These are phyloP conservation scores for Mortierella antarctica DNA, from an alignment of 192 early-diverging fungal genomes.

Conservation along the genomic window DNA sequence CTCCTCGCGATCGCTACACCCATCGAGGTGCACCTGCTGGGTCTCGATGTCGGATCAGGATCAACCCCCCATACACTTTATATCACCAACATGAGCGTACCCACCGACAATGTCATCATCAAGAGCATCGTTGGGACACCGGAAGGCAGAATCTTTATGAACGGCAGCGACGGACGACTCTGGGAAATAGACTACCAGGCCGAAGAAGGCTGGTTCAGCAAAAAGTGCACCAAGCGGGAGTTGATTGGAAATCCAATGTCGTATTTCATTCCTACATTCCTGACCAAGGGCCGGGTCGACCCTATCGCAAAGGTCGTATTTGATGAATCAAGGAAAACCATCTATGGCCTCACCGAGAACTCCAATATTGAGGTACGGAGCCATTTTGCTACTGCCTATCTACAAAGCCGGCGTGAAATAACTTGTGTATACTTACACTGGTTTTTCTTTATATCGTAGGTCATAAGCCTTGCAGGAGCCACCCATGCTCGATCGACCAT, in stretches of 20 bases:
- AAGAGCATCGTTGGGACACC: constrained; percentile 79
- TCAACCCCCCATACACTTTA: constrained; percentile 76
- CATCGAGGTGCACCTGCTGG: constrained; percentile 85
- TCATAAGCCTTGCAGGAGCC: constrained; percentile 21
- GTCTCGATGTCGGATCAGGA: constrained; percentile 68
- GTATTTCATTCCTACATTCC: constrained; percentile 79
- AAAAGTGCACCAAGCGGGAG: constrained; percentile 80
- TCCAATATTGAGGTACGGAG: constrained; percentile 72
- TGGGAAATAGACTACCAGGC: constrained; percentile 92
- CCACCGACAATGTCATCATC: constrained; percentile 87
- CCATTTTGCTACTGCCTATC: not conserved
- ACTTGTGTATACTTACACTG: not conserved
- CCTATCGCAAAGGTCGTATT: constrained; percentile 73
- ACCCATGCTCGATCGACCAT: constrained; percentile 15
- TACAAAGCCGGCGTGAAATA: not conserved
- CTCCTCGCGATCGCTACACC: constrained; percentile 90
- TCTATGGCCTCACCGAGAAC: constrained; percentile 78
- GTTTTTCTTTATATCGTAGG: constrained; percentile 8
- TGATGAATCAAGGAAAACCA: constrained; percentile 71
- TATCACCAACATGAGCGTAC: constrained; percentile 80
- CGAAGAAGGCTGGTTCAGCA: constrained; percentile 88
- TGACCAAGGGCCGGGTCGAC: constrained; percentile 56
- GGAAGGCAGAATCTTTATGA: constrained; percentile 91
- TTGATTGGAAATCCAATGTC: constrained; percentile 72
- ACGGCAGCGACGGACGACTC: constrained; percentile 85